These are phyloP conservation scores for Strobilomyces dryophilus DNA, from an alignment of 768 basidiomycete genomes.

Conservation along the genomic window DNA sequence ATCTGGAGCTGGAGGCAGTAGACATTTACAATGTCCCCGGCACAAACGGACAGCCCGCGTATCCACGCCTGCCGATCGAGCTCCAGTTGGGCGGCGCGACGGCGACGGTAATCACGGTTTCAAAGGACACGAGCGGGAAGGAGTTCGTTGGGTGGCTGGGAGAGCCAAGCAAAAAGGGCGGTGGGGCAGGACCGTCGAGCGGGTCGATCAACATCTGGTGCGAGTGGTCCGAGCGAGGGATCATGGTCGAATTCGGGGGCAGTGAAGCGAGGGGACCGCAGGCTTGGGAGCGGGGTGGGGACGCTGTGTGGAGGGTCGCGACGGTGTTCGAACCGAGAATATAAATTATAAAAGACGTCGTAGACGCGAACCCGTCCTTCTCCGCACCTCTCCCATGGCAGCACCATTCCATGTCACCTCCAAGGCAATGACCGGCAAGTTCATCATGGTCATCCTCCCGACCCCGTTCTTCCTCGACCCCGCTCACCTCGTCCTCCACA, in stretches of 20 bases:
- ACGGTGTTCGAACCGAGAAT: slow-evolving; percentile 50
- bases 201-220: slow-evolving; percentile 92
- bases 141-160: slow-evolving; percentile 73
- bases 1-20: slow-evolving; percentile 61
- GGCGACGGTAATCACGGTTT: slow-evolving; percentile 40
- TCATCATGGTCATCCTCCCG: slow-evolving; percentile 46
- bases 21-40: slow-evolving; percentile 74
- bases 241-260: slow-evolving; percentile 87
- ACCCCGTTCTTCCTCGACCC: neutral
- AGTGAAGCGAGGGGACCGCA: slow-evolving; percentile 72
- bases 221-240: slow-evolving; percentile 78
- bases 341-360: slow-evolving; percentile 9
- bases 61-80: slow-evolving; percentile 51
- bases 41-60: slow-evolving; percentile 46
- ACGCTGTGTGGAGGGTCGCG: slow-evolving; percentile 72
- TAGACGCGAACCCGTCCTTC: neutral
- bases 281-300: slow-evolving; percentile 85
- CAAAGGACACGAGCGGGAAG: slow-evolving; percentile 58
- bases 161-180: slow-evolving; percentile 89
- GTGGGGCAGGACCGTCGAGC: slow-evolving; percentile 77
- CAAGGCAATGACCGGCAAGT: slow-evolving; percentile 59
- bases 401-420: slow-evolving; percentile 57
- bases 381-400: slow-evolving; percentile 46
- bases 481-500: slow-evolving; percentile 24
- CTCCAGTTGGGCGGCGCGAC: slow-evolving; percentile 39